Conservation (phyloP, 2,329 filamentous ascomycete genomes). For the Penicillium brasilianum region DNA sequence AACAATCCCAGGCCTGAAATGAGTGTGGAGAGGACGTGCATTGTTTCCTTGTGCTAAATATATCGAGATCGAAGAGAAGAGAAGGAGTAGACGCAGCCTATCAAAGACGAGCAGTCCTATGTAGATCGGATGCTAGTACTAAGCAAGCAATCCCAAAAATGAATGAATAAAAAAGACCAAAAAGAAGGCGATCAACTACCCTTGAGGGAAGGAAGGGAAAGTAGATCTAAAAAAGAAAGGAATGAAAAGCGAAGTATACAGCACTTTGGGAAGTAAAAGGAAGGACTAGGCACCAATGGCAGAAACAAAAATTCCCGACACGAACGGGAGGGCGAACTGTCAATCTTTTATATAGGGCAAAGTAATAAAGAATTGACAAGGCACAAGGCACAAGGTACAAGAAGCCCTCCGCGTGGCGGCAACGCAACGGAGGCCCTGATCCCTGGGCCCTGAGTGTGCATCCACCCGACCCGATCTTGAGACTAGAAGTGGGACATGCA, state of each 20-base stretch:
- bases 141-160: constrained; percentile 9
- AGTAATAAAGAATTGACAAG: background rate
- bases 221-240: constrained; percentile 24
- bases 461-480: constrained; percentile 37
- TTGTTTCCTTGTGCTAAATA: constrained; percentile 22
- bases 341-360: constrained; percentile 13
- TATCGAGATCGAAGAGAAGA: constrained; percentile 5
- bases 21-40: constrained; percentile 37
- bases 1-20: constrained; percentile 38
- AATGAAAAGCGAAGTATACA: constrained; percentile 20
- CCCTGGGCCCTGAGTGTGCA: constrained; percentile 17
- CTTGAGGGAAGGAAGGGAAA: constrained; percentile 7
- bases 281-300: constrained; percentile 18
- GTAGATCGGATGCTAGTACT: constrained; percentile 10
- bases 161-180: constrained; percentile 14
- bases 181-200: constrained; percentile 13
- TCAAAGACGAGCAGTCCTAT: constrained; percentile 22
- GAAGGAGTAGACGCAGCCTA: constrained; percentile 18
- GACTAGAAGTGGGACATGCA: constrained; percentile 27
- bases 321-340: constrained; percentile 7
- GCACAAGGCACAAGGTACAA: constrained; percentile 13
- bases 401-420: constrained; percentile 24
- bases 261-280: constrained; percentile 20
- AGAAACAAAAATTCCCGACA: constrained; percentile 15
- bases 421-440: constrained; percentile 4